Conservation (phyloP, 2,329 filamentous ascomycete species). For the Monosporascus sp. region DNA sequence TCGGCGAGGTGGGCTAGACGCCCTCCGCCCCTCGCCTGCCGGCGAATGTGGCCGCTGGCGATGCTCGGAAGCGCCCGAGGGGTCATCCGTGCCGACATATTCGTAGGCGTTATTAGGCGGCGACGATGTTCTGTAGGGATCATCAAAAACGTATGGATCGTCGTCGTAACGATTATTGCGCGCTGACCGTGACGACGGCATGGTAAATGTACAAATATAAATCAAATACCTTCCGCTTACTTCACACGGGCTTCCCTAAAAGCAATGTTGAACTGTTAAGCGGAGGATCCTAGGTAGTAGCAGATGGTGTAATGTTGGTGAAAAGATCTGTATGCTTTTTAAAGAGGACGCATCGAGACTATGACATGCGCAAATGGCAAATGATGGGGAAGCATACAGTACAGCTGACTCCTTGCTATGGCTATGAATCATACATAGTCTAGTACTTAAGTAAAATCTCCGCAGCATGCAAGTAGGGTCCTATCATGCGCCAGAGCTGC, state of each 20-base stretch:
- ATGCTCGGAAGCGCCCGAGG: slow-evolving; percentile 8
- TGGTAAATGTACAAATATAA: slow-evolving; percentile 5
- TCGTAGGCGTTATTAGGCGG: slow-evolving; percentile 19
- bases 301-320: too few species aligned
- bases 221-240: too few species aligned
- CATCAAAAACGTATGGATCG: slow-evolving; percentile 23
- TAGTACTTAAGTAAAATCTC: slow-evolving; percentile 6
- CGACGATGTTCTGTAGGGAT: slow-evolving; percentile 19
- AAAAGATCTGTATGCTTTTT: background rate
- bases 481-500: slow-evolving; percentile 4
- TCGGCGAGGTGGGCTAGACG: slow-evolving; percentile 16
- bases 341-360: background rate
- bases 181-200: slow-evolving; percentile 19
- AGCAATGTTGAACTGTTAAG: too few species aligned
- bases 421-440: background rate
- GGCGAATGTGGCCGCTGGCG: slow-evolving; percentile 11
- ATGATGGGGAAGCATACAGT: too few species aligned
- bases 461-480: slow-evolving; percentile 2
- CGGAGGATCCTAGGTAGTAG: too few species aligned
- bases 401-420: too few species aligned
- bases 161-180: slow-evolving; percentile 21
- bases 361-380: too few species aligned
- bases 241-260: too few species aligned
- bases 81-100: slow-evolving; percentile 24
- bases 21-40: slow-evolving; percentile 8